Conservation (phyloP, 352 stramenopile genomes). For the Aphanomyces cochlioides region DNA sequence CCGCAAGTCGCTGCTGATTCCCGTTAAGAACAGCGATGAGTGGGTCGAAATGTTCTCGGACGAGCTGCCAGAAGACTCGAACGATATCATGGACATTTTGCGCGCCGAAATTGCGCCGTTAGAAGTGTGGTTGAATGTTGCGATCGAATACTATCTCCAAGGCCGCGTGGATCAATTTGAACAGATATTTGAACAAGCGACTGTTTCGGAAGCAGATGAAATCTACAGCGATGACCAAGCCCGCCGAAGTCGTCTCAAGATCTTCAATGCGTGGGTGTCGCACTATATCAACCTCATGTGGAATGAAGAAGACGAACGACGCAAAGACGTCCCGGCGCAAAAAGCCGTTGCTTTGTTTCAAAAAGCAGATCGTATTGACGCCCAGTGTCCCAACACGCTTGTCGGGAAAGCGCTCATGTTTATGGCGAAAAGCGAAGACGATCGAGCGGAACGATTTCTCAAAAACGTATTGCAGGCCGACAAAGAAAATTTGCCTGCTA, state of each 20-base stretch:
- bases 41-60: slow-evolving; percentile 88
- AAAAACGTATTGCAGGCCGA: slow-evolving; percentile 89
- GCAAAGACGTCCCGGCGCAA: slow-evolving; percentile 65
- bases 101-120: slow-evolving; percentile 87
- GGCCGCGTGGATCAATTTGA: slow-evolving; percentile 75
- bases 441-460: slow-evolving; percentile 87
- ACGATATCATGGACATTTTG: slow-evolving; percentile 90
- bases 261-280: slow-evolving; percentile 82
- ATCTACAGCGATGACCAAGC: slow-evolving; percentile 87
- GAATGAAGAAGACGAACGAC: slow-evolving; percentile 87
- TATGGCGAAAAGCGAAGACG: slow-evolving; percentile 89
- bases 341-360: slow-evolving; percentile 83
- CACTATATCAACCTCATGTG: slow-evolving; percentile 86
- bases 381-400: slow-evolving; percentile 86
- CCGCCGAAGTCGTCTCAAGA: slow-evolving; percentile 83
- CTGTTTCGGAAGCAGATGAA: slow-evolving; percentile 69
- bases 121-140: slow-evolving; percentile 89
- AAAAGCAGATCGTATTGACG: slow-evolving; percentile 81
- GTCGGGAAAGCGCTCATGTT: slow-evolving; percentile 91
- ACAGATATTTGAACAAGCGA: slow-evolving; percentile 78
- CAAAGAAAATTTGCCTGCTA: slow-evolving; percentile 83
- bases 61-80: slow-evolving; percentile 86
- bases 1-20: slow-evolving; percentile 73
- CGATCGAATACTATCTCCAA: slow-evolving; percentile 88
- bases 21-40: slow-evolving; percentile 87